Evolutionary conservation across 2,329 filamentous ascomycete species (phyloP), one percentile per base, ranked within the genome.

Genomic region (Fusarium veterinarium): DNA sequence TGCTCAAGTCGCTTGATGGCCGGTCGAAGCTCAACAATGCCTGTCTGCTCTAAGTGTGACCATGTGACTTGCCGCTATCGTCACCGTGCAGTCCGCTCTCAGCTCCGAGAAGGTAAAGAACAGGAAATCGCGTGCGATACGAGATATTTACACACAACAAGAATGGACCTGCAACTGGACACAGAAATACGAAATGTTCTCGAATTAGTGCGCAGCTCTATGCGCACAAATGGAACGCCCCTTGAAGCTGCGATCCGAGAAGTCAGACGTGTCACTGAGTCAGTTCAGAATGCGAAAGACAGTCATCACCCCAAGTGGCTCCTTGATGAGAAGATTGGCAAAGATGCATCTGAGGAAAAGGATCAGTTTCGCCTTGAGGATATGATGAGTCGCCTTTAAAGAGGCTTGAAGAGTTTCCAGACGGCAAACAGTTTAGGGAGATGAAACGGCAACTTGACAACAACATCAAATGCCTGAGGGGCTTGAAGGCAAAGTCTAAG

Each of bases 291-390:
- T 8, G 35, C 48, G 11, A 37, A n/a, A 7, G 8, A 37, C 8
- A 19, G 17, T 6, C 16, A 23, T 7, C 8, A 23, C 5, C 6
- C 37, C 5, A 25, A 37, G 16, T 16, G 14, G 11, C 16, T 44
- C 3, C 31, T 12, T 3, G 7, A 10, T 11, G 30, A 31, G 10
- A 19, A 56, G 5, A 0, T 4, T 11, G 1, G 3, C 1, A 35
- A 23, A 10, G 13, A 40, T 8, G 3, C 1, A n/a, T n/a, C n/a
- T 11, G 6, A 8, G 6, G 20, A 5, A 4, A 5, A 38, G 10
- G 2, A 5, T 5, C 17, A 58, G 1, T 8, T 8, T 6, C 28
- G 8, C 12, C n/a, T 40, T 6, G 12, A 25, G 45, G 7, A 12
- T 23, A 25, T 19, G 28, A 25, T 53, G 20, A 6, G 5, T 6